A percentile compares a stretch with the other conserved stretches of the same genome.
Conservation (phyloP, 495 filamentous ascomycete species). For the Daldinia vernicosa region DNA sequence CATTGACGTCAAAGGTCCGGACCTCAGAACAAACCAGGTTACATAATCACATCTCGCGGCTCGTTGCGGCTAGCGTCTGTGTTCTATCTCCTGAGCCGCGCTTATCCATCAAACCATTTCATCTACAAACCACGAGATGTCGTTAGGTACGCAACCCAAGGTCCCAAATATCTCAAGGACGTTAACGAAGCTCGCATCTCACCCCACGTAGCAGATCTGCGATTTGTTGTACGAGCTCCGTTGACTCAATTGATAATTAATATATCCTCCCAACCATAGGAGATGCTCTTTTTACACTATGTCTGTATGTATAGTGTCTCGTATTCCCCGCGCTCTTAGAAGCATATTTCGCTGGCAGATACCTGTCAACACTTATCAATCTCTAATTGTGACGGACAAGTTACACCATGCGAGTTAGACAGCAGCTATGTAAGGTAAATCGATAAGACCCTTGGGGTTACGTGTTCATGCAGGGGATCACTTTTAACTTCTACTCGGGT, state of each 20-base stretch:
- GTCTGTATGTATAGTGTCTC: too few relatives aligned
- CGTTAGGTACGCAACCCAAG: neutral
- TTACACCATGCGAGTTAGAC: neutral
- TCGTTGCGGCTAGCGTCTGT: constrained; percentile 1
- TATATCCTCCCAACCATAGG: neutral
- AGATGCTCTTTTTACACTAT: too few relatives aligned
- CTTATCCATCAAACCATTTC: constrained; percentile 20
- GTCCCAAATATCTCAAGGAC: neutral
- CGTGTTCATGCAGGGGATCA: constrained; percentile 7
- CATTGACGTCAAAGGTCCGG: constrained; percentile 28
- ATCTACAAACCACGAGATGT: constrained; percentile 20
- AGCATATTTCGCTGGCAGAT: too few relatives aligned
- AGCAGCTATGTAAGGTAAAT: neutral
- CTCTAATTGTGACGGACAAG: neutral
- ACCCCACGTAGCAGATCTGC: neutral
- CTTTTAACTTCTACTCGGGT: neutral
- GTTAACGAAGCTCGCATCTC: neutral
- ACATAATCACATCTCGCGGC: constrained; percentile 12
- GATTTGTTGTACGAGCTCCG: neutral
- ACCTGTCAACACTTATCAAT: neutral
- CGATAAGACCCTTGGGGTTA: constrained; percentile 16
- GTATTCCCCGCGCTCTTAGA: neutral
- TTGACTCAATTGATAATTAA: neutral
- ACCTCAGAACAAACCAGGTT: neutral
- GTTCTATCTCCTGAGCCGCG: constrained; percentile 28